A percentile compares a stretch with the other conserved stretches of the same genome.
Conservation (phyloP, 2,329 filamentous ascomycete genomes). For the Penicillium sp. region DNA sequence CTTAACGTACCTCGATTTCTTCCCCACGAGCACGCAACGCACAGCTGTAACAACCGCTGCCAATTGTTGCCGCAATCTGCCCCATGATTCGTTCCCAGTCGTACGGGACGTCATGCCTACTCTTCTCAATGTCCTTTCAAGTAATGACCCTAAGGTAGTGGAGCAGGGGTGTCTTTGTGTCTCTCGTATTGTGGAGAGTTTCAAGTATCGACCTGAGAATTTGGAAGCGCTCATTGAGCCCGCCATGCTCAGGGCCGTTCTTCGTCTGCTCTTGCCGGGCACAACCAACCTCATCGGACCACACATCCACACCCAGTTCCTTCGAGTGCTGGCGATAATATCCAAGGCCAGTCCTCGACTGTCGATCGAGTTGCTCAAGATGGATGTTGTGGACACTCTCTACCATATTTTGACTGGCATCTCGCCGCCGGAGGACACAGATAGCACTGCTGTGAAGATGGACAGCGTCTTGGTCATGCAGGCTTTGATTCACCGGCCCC, state of each 20-base stretch:
- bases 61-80: constrained; percentile 96
- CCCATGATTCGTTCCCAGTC: constrained; percentile 86
- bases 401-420: constrained; percentile 97
- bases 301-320: constrained; percentile 93
- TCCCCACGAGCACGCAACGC: constrained; percentile 92
- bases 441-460: constrained; percentile 59
- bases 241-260: constrained; percentile 77
- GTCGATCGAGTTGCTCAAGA: constrained; percentile 86
- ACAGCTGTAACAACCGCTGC: constrained; percentile 96
- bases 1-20: constrained; percentile 93
- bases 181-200: constrained; percentile 93
- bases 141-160: constrained; percentile 93
- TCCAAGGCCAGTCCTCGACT: constrained; percentile 83
- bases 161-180: constrained; percentile 96
- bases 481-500: constrained; percentile 88
- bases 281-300: constrained; percentile 93
- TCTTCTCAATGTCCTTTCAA: constrained; percentile 81
- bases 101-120: constrained; percentile 97
- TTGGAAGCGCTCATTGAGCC: constrained; percentile 90
- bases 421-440: constrained; percentile 76
- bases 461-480: constrained; percentile 99
- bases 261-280: constrained; percentile 84
- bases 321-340: constrained; percentile 85
- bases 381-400: constrained; percentile 94
- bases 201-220: constrained; percentile 81